These are phyloP conservation scores for Lepidium campestre DNA, from an alignment of 441 rosid genomes.

Conservation along the genomic window DNA sequence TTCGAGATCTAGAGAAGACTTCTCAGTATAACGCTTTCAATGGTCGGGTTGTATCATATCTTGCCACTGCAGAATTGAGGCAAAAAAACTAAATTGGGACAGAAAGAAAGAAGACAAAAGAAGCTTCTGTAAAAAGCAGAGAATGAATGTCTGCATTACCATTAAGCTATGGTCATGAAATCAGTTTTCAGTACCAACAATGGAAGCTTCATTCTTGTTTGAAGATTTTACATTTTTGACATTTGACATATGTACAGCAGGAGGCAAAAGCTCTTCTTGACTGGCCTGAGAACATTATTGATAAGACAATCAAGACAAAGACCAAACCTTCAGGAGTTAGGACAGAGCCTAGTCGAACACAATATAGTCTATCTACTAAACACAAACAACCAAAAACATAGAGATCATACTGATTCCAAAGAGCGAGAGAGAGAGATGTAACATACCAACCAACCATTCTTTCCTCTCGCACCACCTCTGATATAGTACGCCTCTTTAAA, in stretches of 20 bases:
- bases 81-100: background rate
- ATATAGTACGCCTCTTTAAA: conserved; percentile 82
- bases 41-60: background rate
- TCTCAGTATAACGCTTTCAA: background rate
- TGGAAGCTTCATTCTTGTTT: conserved; percentile 25
- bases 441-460: conserved; percentile 70
- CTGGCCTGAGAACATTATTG: conserved; percentile 36
- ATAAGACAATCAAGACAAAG: background rate
- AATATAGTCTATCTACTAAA: background rate
- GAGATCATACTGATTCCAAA: background rate
- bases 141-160: background rate
- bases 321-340: background rate
- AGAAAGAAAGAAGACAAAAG: conserved; percentile 33
- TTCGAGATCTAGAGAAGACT: conserved; percentile 1
- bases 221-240: conserved; percentile 35
- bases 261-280: conserved; percentile 64
- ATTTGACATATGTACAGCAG: conserved; percentile 45
- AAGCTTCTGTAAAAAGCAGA: background rate
- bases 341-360: background rate
- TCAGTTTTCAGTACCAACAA: conserved; percentile 28
- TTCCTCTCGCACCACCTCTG: conserved; percentile 73
- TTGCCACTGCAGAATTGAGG: background rate
- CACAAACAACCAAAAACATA: background rate
- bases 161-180: conserved; percentile 25
- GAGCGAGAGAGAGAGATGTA: background rate